Conservation (phyloP, 208 protist species). For the Zelonia costaricensis region DNA sequence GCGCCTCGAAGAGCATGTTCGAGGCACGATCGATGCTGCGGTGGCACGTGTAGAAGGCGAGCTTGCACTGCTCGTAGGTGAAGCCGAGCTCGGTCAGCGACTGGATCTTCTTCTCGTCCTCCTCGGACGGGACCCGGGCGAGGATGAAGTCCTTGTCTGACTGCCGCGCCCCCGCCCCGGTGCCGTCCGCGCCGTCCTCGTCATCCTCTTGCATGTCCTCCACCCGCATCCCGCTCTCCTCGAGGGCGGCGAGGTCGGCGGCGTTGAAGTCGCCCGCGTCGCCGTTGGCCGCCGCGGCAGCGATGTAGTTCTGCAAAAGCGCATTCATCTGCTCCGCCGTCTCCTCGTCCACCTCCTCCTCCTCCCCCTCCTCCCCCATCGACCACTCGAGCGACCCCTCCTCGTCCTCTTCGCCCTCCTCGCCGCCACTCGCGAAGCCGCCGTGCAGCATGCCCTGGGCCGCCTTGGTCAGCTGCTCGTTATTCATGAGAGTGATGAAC, state of each 20-base stretch:
- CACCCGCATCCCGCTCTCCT: conserved; percentile 31
- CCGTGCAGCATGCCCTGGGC: conserved; percentile 34
- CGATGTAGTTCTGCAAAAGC: conserved; percentile 23
- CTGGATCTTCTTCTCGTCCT: conserved; percentile 88
- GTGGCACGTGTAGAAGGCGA: conserved; percentile 80
- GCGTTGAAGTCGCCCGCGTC: conserved; percentile 17
- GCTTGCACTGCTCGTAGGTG: conserved; percentile 78
- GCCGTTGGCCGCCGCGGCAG: not conserved
- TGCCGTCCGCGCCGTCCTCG: conserved; percentile 23
- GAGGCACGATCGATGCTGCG: conserved; percentile 83
- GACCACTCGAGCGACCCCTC: conserved; percentile 22
- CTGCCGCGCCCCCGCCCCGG: conserved; percentile 7
- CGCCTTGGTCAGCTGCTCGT: conserved; percentile 54
- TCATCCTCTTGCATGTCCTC: conserved; percentile 21
- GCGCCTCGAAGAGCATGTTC: conserved; percentile 87
- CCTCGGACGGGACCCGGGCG: conserved; percentile 57
- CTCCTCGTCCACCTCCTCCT: conserved; percentile 39
- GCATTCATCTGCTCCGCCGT: conserved; percentile 20
- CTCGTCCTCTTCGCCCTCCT: conserved; percentile 21
- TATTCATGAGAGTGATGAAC: conserved; percentile 83
- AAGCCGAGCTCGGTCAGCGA: conserved; percentile 83
- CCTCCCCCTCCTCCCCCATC: conserved; percentile 30
- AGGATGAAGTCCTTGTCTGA: conserved; percentile 51
- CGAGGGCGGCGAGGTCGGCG: conserved; percentile 20
- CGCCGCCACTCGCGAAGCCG: conserved; percentile 13